phyloP scores from a whole-genome alignment of 2,329 filamentous ascomycete genomes.

The Colletotrichum tanaceti region DNA sequence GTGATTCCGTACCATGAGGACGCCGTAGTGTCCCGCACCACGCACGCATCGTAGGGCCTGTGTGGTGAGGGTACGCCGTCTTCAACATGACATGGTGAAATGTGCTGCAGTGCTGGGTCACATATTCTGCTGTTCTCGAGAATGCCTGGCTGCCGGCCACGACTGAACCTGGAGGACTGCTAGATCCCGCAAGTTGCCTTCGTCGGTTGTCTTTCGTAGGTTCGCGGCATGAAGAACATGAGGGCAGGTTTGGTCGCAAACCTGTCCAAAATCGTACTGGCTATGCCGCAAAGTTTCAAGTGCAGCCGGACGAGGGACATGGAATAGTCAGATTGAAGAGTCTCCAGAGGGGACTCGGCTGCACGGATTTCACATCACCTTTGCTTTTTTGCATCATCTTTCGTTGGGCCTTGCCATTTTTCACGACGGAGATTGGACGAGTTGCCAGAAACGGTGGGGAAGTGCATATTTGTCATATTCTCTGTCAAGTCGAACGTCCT shows the following conservation, averaged over 20 bases:
- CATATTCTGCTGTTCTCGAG: not conserved
- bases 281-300: conserved; percentile 23
- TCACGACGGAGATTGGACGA: conserved; percentile 17
- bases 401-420: not conserved
- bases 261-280: conserved; percentile 15
- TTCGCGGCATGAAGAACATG: not conserved
- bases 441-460: conserved; percentile 11
- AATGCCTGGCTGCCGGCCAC: not conserved
- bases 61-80: not conserved
- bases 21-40: conserved; percentile 4
- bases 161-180: conserved; percentile 4
- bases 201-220: not conserved
- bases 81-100: not conserved
- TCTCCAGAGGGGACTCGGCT: conserved; percentile 3
- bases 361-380: conserved; percentile 1
- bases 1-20: not conserved
- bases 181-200: conserved; percentile 1
- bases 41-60: not conserved
- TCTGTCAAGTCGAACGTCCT: conserved; percentile 2
- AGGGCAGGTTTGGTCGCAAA: conserved; percentile 18
- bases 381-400: conserved; percentile 21
- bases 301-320: conserved; percentile 2
- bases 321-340: conserved; percentile 21
- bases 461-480: conserved; percentile 26
- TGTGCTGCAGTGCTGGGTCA: conserved; percentile 1